Evolutionary conservation across 2,329 filamentous ascomycete genomes (phyloP).

Genomic region (Aspergillus sp.): DNA sequence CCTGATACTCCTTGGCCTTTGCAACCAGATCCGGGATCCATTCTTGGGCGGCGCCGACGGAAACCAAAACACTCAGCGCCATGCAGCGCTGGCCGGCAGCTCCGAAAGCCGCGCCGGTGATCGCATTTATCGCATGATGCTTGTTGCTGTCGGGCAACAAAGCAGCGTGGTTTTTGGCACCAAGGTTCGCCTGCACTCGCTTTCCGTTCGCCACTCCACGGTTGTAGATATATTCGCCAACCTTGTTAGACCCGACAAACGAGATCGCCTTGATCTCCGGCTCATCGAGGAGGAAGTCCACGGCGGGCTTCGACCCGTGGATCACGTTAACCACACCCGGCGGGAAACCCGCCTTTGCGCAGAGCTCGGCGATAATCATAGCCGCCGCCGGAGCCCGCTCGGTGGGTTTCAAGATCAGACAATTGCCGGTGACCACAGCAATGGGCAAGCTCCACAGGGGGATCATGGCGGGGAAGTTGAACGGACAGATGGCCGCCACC

Average conservation of each 20-base stretch:
- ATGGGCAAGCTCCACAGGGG: slow-evolving; percentile 63
- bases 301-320: slow-evolving; percentile 59
- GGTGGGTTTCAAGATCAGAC: slow-evolving; percentile 59
- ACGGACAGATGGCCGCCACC: slow-evolving; percentile 62
- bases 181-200: slow-evolving; percentile 64
- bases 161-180: slow-evolving; percentile 65
- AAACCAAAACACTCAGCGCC: slow-evolving; percentile 61
- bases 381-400: slow-evolving; percentile 59
- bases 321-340: slow-evolving; percentile 62
- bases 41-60: slow-evolving; percentile 61
- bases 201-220: slow-evolving; percentile 63
- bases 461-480: slow-evolving; percentile 67
- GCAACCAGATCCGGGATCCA: slow-evolving; percentile 61
- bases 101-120: slow-evolving; percentile 62
- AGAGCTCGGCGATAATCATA: slow-evolving; percentile 61
- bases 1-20: slow-evolving; percentile 55
- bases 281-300: slow-evolving; percentile 66
- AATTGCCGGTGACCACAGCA: slow-evolving; percentile 58
- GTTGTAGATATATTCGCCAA: slow-evolving; percentile 64
- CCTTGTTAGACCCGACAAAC: slow-evolving; percentile 66
- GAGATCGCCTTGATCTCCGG: slow-evolving; percentile 64
- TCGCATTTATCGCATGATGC: slow-evolving; percentile 62
- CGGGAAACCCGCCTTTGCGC: slow-evolving; percentile 59
- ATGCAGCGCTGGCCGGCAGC: slow-evolving; percentile 65
- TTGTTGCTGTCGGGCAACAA: slow-evolving; percentile 64